Base-by-base conservation (phyloP, 2,329 filamentous ascomycete species). In the Calonectria montana region DNA sequence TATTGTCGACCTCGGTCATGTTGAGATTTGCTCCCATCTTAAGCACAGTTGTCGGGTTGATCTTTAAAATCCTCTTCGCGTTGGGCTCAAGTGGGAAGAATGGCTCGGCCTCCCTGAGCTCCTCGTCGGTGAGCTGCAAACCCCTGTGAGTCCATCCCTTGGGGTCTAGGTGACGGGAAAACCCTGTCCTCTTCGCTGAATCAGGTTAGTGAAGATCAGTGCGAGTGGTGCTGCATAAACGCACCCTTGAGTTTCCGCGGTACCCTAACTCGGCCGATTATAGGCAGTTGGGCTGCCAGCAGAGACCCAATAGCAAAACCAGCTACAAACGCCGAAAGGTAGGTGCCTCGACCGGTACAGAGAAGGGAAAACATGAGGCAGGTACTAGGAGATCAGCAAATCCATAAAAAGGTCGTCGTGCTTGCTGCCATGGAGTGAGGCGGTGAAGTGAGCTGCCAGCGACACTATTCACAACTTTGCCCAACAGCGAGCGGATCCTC, bases 1-100 rank as follows among this genome's bases (percentile, higher is more conserved):
- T 50, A 25, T 66, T 66, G 27, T 66, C 63, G 31, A 66, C 63
- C 47, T 66, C 63, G 63, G 63, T 18, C 63, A 66, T 66, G 29
- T 66, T 39, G 31, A 59, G 53, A 7, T 59, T 59, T 9, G 53
- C 29, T 3, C 53, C 53, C 31, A 35, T 37, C 18, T 59, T 59
- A 3, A 59, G 31, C 2, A 59, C 53, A 2, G 53, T 59, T 59
- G 53, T 59, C 21, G 53, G 35, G 53, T 59, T 25, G 2, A 59
- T 15, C 29, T 16, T 39, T 23, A 59, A 18, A 15, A 59, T 59
- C n/a, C 31, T 39, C 53, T 59, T 59, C 1, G 53, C 18, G 53
- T 59, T 59, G 31, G 53, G 53, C 53, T 59, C 53, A 23, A 39
- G 35, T 23, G 53, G 53, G 53, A 59, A 59, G 53, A 59, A 59